These are phyloP conservation scores for Iris pallida DNA, from an alignment of 116 monocot species.

Conservation along the genomic window DNA sequence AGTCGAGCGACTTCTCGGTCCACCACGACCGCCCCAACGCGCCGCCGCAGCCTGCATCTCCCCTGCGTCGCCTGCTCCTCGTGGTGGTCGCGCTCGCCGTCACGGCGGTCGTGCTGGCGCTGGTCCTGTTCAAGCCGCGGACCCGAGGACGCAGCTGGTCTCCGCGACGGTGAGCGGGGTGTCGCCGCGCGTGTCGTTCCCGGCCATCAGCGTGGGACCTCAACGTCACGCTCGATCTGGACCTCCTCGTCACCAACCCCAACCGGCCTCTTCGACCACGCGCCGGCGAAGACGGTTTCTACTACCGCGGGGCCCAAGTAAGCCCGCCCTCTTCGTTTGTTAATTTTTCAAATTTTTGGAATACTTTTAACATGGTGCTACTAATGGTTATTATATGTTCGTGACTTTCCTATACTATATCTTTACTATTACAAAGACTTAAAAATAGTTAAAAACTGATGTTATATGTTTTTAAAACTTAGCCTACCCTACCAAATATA, in stretches of 20 bases:
- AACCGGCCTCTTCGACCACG: constrained; percentile 70
- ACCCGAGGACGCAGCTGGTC: constrained; percentile 40
- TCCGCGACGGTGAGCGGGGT: constrained; percentile 47
- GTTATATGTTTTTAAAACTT: too few species aligned
- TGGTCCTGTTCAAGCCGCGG: constrained; percentile 45
- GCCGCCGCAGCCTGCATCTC: constrained; percentile 13
- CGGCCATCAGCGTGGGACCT: constrained; percentile 26
- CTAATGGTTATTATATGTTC: too few species aligned
- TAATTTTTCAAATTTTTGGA: too few species aligned
- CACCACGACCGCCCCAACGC: constrained; percentile 2
- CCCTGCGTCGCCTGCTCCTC: constrained; percentile 14
- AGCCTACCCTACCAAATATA: too few species aligned
- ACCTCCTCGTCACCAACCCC: constrained; percentile 55
- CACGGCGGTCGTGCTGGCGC: constrained; percentile 37
- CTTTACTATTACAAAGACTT: too few species aligned
- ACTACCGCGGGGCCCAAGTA: constrained; percentile 46
- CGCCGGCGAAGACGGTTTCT: constrained; percentile 35
- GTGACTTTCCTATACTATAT: too few species aligned
- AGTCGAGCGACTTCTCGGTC: neutral
- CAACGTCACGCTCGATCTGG: constrained; percentile 61
- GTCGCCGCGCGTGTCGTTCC: constrained; percentile 42
- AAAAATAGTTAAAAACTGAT: too few species aligned
- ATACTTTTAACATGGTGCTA: too few species aligned
- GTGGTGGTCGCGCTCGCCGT: constrained; percentile 26
- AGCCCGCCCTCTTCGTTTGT: too few species aligned